phyloP scores from a whole-genome alignment of 805 yeast genomes.

The Yamadazyma sp. region DNA sequence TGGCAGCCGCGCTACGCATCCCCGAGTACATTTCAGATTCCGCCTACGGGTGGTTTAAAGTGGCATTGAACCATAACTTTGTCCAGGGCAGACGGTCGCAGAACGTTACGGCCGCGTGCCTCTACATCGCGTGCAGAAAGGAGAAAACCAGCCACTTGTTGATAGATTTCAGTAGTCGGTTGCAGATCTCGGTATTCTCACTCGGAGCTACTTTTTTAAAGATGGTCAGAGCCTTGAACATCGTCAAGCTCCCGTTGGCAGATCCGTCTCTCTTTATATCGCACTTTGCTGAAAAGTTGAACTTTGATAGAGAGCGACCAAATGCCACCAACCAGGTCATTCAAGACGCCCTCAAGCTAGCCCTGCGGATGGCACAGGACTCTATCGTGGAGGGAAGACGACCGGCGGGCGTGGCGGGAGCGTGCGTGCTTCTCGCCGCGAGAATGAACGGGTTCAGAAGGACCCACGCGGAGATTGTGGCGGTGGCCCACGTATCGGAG shows the following conservation, averaged over 20 bases:
- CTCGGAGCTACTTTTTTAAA: constrained; percentile 95
- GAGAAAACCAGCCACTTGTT: constrained; percentile 92
- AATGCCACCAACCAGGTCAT: constrained; percentile 50
- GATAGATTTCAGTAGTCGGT: constrained; percentile 87
- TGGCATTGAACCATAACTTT: constrained; percentile 83
- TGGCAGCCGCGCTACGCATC: constrained; percentile 75
- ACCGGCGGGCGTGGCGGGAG: constrained; percentile 99
- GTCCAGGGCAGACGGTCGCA: constrained; percentile 97
- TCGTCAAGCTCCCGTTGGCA: constrained; percentile 76
- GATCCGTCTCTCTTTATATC: constrained; percentile 94
- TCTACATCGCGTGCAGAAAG: constrained; percentile 91
- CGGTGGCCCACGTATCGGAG: constrained; percentile 93
- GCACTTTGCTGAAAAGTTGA: constrained; percentile 86
- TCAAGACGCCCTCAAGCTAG: constrained; percentile 81
- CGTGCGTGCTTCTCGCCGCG: constrained; percentile 88
- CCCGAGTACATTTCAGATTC: constrained; percentile 85
- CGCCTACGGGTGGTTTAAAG: constrained; percentile 84
- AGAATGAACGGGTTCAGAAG: constrained; percentile 94
- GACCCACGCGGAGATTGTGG: constrained; percentile 90
- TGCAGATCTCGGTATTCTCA: constrained; percentile 89
- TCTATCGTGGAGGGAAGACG: constrained; percentile 97
- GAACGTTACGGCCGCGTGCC: constrained; percentile 91
- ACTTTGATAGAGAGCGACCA: constrained; percentile 65
- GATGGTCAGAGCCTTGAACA: constrained; percentile 82
- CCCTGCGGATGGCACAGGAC: constrained; percentile 88